Evolutionary conservation across 2,329 filamentous ascomycete species (phyloP).

Genomic region (Penicillium sp.): DNA sequence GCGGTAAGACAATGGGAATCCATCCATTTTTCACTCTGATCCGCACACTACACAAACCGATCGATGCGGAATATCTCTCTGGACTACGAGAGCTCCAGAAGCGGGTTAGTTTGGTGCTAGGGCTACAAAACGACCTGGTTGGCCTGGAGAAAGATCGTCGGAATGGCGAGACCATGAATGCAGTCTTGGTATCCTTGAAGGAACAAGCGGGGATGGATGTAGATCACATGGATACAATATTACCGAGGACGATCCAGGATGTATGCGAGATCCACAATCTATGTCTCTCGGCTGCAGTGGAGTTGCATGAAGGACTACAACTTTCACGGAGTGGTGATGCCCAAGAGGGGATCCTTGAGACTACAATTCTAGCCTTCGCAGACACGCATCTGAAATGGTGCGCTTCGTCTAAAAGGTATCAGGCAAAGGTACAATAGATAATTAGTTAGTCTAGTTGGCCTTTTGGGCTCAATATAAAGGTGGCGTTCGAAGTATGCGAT

Average conservation of each 20-base stretch:
- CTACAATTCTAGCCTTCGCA: background rate
- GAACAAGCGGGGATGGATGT: background rate
- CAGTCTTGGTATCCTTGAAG: constrained; percentile 1
- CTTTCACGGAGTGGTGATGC: background rate
- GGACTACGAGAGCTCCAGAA: background rate
- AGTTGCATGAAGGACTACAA: background rate
- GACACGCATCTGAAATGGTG: constrained; percentile 5
- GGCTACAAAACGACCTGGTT: constrained; percentile 6
- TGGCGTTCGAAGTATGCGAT: background rate
- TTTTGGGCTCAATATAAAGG: background rate
- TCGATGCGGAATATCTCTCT: background rate
- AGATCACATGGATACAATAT: background rate
- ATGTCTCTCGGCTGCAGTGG: background rate
- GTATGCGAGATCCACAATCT: constrained; percentile 2
- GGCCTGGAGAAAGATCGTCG: constrained; percentile 6
- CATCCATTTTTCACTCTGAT: constrained; percentile 6
- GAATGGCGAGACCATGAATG: constrained; percentile 5
- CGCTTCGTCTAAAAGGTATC: background rate
- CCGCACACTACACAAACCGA: background rate
- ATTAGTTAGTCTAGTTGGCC: no score
- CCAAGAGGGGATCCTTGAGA: background rate
- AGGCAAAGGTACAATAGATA: background rate
- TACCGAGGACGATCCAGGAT: background rate
- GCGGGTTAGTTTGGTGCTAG: background rate
- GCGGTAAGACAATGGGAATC: constrained; percentile 1